phyloP scores from a whole-genome alignment of 306 rosid species.

The Malus sylvestris region DNA sequence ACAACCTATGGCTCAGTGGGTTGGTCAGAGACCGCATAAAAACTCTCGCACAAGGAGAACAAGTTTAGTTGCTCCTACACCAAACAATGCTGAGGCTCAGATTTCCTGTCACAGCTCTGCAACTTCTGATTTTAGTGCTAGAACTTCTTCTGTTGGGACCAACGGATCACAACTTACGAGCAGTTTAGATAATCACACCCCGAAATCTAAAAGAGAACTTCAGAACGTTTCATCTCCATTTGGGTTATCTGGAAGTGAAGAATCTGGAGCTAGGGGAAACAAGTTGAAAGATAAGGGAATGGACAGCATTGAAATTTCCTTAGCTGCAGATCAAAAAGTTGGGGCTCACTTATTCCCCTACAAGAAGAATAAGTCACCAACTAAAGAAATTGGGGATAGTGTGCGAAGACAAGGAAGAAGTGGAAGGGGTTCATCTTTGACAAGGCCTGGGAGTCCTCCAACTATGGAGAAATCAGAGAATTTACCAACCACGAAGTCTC shows the following conservation, averaged over 20 bases:
- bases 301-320: slow-evolving; percentile 30
- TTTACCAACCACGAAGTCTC: slow-evolving; percentile 41
- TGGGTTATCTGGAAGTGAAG: slow-evolving; percentile 74
- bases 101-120: slow-evolving; percentile 55
- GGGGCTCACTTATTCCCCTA: slow-evolving; percentile 38
- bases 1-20: slow-evolving; percentile 81
- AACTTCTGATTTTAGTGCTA: slow-evolving; percentile 55
- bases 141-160: slow-evolving; percentile 47
- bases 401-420: slow-evolving; percentile 65
- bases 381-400: slow-evolving; percentile 57
- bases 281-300: slow-evolving; percentile 53
- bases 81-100: slow-evolving; percentile 55
- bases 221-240: slow-evolving; percentile 65
- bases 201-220: slow-evolving; percentile 36
- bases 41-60: slow-evolving; percentile 80
- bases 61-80: slow-evolving; percentile 69
- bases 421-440: slow-evolving; percentile 57
- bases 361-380: slow-evolving; percentile 54
- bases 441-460: slow-evolving; percentile 46
- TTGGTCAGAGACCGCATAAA: slow-evolving; percentile 89
- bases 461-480: slow-evolving; percentile 53
- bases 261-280: slow-evolving; percentile 66
- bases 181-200: slow-evolving; percentile 41
- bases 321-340: slow-evolving; percentile 35
- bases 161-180: slow-evolving; percentile 40